A percentile compares a stretch with the other conserved stretches of the same genome.
Evolutionary conservation across 352 stramenopile species (phyloP).

Genomic region (Globisporangium megalacanthum): DNA sequence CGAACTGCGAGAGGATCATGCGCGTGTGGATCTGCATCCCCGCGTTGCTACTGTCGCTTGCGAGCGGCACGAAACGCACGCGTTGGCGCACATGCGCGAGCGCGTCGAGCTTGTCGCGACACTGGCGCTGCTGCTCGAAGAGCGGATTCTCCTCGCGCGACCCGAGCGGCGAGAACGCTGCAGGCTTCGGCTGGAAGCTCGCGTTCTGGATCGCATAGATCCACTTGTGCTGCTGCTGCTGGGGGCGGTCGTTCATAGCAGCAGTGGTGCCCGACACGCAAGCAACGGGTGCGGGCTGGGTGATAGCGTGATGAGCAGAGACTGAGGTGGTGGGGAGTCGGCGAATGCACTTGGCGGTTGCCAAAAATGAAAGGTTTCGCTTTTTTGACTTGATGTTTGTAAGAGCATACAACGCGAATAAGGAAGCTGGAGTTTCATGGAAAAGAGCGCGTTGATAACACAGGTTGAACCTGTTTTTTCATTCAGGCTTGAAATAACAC

Average conservation of each 20-base stretch:
- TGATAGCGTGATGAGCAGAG: too few relatives aligned
- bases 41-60: neutral
- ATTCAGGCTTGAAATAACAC: too few relatives aligned
- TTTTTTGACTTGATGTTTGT: too few relatives aligned
- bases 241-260: neutral
- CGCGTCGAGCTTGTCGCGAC: constrained; percentile 52
- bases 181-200: constrained; percentile 57
- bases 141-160: constrained; percentile 55
- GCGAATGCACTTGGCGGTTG: too few relatives aligned
- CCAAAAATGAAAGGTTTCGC: too few relatives aligned
- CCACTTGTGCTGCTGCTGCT: constrained; percentile 15
- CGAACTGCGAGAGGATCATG: constrained; percentile 44
- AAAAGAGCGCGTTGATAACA: too few relatives aligned
- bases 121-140: constrained; percentile 42
- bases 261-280: too few relatives aligned
- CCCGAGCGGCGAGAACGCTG: constrained; percentile 53
- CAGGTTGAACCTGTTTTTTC: too few relatives aligned
- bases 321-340: too few relatives aligned
- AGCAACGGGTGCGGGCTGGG: neutral
- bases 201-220: constrained; percentile 47
- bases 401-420: too few relatives aligned
- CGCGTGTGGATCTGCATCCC: constrained; percentile 51
- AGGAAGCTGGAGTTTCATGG: too few relatives aligned
- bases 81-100: constrained; percentile 38
- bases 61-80: constrained; percentile 35